Percentiles rank a stretch among this genome's conserved stretches.
These are phyloP conservation scores for Staphylotrichum tortipilum DNA, from an alignment of 495 filamentous ascomycete species.

Conservation along the genomic window DNA sequence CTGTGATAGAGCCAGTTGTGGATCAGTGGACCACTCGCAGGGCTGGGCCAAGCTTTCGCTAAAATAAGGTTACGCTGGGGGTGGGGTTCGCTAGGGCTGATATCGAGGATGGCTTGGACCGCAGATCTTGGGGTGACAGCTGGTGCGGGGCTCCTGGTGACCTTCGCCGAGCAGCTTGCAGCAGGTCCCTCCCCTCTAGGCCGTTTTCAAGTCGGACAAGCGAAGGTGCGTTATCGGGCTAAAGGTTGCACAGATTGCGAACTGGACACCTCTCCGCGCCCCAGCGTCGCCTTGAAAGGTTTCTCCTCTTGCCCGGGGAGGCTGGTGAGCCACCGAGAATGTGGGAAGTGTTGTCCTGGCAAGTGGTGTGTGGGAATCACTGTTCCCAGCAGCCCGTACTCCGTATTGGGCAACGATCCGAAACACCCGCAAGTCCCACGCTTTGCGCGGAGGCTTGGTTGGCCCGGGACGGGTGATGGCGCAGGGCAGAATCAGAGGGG, in stretches of 20 bases:
- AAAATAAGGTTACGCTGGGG: conserved; percentile 4
- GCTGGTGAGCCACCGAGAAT: background rate
- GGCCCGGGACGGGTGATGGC: too few relatives aligned
- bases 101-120: too few relatives aligned
- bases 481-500: too few relatives aligned
- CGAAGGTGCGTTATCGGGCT: too few relatives aligned
- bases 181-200: too few relatives aligned
- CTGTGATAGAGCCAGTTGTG: background rate
- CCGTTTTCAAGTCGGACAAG: too few relatives aligned
- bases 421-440: background rate
- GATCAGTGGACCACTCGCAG: background rate
- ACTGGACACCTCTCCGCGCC: background rate
- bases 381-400: background rate
- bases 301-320: background rate
- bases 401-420: background rate
- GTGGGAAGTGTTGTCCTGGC: too few relatives aligned
- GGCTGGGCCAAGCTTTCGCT: conserved; percentile 2
- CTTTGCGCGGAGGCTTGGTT: too few relatives aligned
- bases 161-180: too few relatives aligned
- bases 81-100: background rate
- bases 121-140: too few relatives aligned
- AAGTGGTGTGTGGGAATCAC: too few relatives aligned
- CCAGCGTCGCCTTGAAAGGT: background rate
- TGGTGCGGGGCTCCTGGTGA: too few relatives aligned
- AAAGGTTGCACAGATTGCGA: background rate